phyloP scores from a whole-genome alignment of 495 filamentous ascomycete species.

The Lasiosphaeria ovina region DNA sequence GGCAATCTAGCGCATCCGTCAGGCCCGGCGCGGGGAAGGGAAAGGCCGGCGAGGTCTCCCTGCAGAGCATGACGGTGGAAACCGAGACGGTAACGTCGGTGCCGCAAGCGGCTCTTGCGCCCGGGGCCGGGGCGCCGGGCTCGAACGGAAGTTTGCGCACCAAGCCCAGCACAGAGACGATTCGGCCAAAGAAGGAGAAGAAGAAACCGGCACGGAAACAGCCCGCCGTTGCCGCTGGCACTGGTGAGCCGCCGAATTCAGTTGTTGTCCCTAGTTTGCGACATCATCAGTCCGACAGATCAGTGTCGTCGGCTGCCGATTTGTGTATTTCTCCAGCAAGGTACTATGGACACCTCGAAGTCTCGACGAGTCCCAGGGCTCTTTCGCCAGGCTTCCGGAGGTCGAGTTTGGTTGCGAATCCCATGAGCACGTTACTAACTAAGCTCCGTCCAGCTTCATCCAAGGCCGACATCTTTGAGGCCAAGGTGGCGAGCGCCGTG shows the following conservation, averaged over 20 bases:
- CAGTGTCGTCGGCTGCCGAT: constrained; percentile 32
- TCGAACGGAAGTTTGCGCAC: constrained; percentile 72
- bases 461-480: constrained; percentile 97
- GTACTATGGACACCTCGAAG: constrained; percentile 35
- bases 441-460: constrained; percentile 67
- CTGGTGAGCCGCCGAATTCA: constrained; percentile 58
- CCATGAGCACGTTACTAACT: constrained; percentile 53
- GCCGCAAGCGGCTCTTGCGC: constrained; percentile 78
- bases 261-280: constrained; percentile 20
- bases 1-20: constrained; percentile 44
- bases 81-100: constrained; percentile 94
- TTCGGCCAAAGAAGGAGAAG: constrained; percentile 91
- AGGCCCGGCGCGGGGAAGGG: constrained; percentile 44
- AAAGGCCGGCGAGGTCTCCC: constrained; percentile 70
- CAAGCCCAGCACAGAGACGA: constrained; percentile 89
- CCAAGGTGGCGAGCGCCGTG: constrained; percentile 90
- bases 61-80: constrained; percentile 95
- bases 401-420: constrained; percentile 31
- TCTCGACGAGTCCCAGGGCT: constrained; percentile 16
- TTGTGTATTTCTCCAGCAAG: constrained; percentile 30
- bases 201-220: constrained; percentile 73
- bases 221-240: constrained; percentile 64
- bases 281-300: constrained; percentile 39
- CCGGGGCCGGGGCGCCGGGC: constrained; percentile 62
- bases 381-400: constrained; percentile 20